Conservation (phyloP, 306 rosid genomes). For the Hippophae gyantsensis region DNA sequence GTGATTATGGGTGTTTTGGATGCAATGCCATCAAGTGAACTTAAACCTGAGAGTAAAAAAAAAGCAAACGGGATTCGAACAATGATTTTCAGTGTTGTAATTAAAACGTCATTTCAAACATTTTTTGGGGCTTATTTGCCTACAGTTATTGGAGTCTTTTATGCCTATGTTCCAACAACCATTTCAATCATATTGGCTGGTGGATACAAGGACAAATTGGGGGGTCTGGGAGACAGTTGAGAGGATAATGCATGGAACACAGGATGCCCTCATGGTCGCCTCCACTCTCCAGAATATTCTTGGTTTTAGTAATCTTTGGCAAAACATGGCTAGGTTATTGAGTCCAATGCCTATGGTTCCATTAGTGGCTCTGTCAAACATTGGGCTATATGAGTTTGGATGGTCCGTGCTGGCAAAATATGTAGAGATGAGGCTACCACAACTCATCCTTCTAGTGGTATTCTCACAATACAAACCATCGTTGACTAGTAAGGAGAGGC, state of each 20-base stretch:
- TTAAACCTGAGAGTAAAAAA: slow-evolving; percentile 26
- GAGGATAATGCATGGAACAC: slow-evolving; percentile 88
- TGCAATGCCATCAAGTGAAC: too few species aligned
- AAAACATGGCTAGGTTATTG: slow-evolving; percentile 77
- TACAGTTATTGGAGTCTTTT: slow-evolving; percentile 82
- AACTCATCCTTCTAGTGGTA: slow-evolving; percentile 51
- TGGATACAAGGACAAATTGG: slow-evolving; percentile 65
- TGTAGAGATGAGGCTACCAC: slow-evolving; percentile 91
- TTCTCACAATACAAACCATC: slow-evolving; percentile 89
- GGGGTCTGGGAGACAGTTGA: slow-evolving; percentile 59
- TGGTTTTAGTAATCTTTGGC: slow-evolving; percentile 99
- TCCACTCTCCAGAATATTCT: slow-evolving; percentile 91
- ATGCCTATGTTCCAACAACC: slow-evolving; percentile 81
- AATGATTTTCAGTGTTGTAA: slow-evolving; percentile 69
- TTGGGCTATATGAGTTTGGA: slow-evolving; percentile 74
- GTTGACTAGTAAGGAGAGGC: slow-evolving; percentile 40
- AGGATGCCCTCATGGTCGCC: slow-evolving; percentile 92
- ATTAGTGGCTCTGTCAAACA: slow-evolving; percentile 77
- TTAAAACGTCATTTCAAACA: slow-evolving; percentile 70
- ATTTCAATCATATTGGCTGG: slow-evolving; percentile 87
- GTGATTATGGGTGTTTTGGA: too few species aligned
- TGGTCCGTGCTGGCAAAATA: slow-evolving; percentile 85
- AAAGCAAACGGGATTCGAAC: slow-evolving; percentile 90
- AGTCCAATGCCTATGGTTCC: slow-evolving; percentile 90
- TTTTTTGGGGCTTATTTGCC: slow-evolving; percentile 87